Conservation (phyloP, 1,284 basidiomycete species). For the Taiwanofungus camphoratus region DNA sequence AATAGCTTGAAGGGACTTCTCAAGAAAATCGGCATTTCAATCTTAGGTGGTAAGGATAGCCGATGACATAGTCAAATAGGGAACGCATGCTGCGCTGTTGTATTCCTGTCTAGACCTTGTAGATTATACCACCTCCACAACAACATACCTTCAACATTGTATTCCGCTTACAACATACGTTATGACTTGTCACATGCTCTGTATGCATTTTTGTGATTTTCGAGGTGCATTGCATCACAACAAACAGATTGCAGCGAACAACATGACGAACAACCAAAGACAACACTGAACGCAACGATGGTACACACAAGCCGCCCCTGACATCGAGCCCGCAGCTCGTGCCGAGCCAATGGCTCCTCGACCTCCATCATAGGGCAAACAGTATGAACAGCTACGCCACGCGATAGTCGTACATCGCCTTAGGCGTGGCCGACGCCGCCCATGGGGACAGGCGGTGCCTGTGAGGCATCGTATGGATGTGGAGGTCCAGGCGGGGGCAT, state of each 20-base stretch:
- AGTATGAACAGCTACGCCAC: conserved; percentile 3
- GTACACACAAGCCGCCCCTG: conserved; percentile 6
- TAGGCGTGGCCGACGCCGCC: conserved; percentile 54
- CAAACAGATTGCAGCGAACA: conserved; percentile 25
- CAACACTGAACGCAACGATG: conserved; percentile 15
- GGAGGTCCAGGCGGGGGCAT: conserved; percentile 72
- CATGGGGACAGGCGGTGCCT: conserved; percentile 68
- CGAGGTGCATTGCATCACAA: conserved; percentile 23
- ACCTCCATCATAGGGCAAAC: conserved; percentile 2
- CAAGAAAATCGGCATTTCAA: conserved; percentile 63
- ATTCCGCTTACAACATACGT: too few relatives aligned
- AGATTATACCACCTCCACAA: too few relatives aligned
- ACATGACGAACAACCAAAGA: conserved; percentile 22
- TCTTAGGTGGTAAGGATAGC: conserved; percentile 21
- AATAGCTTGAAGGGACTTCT: conserved; percentile 82
- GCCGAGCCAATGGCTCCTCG: neutral
- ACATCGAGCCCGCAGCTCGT: conserved; percentile 5
- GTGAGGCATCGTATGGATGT: conserved; percentile 66
- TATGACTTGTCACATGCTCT: too few relatives aligned
- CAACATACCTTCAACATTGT: too few relatives aligned
- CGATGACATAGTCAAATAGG: conserved; percentile 5
- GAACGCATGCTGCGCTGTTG: neutral
- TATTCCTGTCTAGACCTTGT: neutral
- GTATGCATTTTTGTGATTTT: neutral
- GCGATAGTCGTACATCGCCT: neutral